Evolutionary conservation across 352 stramenopile species (phyloP), one percentile per base, ranked within the genome.

Genomic region (Phytophthora idaei): DNA sequence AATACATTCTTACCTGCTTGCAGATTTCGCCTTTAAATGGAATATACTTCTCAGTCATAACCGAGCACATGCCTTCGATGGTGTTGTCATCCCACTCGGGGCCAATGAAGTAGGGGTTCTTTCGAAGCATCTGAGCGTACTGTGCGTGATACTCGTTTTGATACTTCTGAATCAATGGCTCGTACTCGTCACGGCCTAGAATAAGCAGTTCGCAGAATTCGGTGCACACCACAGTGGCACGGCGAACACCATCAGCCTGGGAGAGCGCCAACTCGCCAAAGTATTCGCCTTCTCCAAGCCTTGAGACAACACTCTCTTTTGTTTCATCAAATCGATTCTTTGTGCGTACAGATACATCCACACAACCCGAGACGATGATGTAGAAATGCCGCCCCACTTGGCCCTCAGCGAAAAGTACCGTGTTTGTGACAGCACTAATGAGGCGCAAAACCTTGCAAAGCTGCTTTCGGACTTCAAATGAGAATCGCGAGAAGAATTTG

Each of bases 401-500:
- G 0, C 87, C 87, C 78, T 95, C 85, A 59, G 90, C 80, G 53
- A 93, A 95, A 21, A 95, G 55, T 28, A 92, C 76, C 2, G 83
- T 95, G 57, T 93, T 95, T 42, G 85, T 90, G 53, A 91, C 80
- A 28, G 81, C 79, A 56, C 74, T 90, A 60, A 95, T 82, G 31
- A 93, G 78, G 11, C 79, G 78, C 82, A 95, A 90, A 0, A 83
- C 87, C 50, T 90, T 91, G 67, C 87, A 95, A 7, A 95, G 62
- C 46, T 93, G 82, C 46, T 95, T 95, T 31, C 87, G 87, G 34
- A 95, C 87, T 67, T 93, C 87, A 53, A 95, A 93, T 1, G 83
- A 92, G 55, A 95, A 95, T 4, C 87, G 80, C 15, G 85, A 83
- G 52, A 95, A 95, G 44, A 95, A 95, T 51, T 95, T 95, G 73